phyloP scores from a whole-genome alignment of 176 grass and related monocot genomes.

The Guadua angustifolia region DNA sequence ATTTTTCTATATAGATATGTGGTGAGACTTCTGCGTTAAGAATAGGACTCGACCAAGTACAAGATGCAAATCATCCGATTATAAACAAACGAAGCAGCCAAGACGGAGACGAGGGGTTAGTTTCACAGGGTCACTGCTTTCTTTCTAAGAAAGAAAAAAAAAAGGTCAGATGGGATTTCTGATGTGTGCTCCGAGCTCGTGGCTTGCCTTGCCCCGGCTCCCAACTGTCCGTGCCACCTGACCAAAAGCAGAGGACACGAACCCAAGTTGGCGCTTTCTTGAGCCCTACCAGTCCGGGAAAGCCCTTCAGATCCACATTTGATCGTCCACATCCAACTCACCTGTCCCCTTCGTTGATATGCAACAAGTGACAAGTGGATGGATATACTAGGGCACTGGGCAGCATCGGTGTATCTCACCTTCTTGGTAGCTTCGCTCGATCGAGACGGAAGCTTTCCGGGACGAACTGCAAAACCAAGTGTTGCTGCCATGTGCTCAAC shows the following conservation, averaged over 20 bases:
- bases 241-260: slow-evolving; percentile 20
- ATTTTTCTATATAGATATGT: too few relatives aligned
- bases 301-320: not conserved
- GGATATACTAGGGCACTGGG: not conserved
- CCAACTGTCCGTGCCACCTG: not conserved
- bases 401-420: not conserved
- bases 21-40: not conserved
- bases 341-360: not conserved
- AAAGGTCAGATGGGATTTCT: not conserved
- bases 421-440: not conserved
- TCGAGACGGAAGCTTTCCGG: not conserved
- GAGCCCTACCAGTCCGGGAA: not conserved
- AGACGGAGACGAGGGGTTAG: not conserved
- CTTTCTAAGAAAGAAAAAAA: not conserved
- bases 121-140: not conserved
- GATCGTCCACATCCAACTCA: not conserved
- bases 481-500: too few relatives aligned
- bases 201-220: not conserved
- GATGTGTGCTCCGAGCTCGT: not conserved
- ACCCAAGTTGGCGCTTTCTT: not conserved
- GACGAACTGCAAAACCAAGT: not conserved
- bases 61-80: not conserved
- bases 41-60: not conserved
- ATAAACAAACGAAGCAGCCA: not conserved
- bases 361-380: not conserved